Evolutionary conservation across 352 stramenopile genomes (phyloP).

Genomic region (Pythium aphanidermatum): DNA sequence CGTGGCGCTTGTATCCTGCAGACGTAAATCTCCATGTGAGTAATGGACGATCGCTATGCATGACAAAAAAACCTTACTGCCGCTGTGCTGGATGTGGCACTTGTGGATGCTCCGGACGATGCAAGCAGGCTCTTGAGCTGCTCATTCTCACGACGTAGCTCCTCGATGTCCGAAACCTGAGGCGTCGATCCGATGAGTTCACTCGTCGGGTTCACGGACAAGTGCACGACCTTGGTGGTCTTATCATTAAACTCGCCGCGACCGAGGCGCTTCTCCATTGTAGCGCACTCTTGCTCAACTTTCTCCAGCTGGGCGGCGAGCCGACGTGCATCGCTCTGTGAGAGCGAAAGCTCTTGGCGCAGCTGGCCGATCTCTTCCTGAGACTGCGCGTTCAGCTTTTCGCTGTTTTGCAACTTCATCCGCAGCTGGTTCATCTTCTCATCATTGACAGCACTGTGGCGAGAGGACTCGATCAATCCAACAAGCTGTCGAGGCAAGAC

Average conservation of each 20-base stretch:
- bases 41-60: too few species aligned
- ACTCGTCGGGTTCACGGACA: constrained; percentile 76
- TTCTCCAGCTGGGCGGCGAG: constrained; percentile 60
- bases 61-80: too few species aligned
- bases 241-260: constrained; percentile 72
- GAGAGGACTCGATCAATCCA: constrained; percentile 59
- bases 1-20: too few species aligned
- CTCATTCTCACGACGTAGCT: constrained; percentile 29
- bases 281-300: constrained; percentile 48
- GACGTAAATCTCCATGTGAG: too few species aligned
- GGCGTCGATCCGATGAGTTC: constrained; percentile 48
- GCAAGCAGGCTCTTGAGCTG: constrained; percentile 14
- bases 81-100: too few species aligned
- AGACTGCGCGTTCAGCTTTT: constrained; percentile 37
- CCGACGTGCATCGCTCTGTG: constrained; percentile 40
- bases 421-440: constrained; percentile 53
- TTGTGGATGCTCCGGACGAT: background rate
- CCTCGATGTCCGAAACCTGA: constrained; percentile 34
- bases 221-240: constrained; percentile 85
- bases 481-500: constrained; percentile 32
- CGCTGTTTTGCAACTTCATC: constrained; percentile 46
- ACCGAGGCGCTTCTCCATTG: constrained; percentile 68
- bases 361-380: constrained; percentile 8
- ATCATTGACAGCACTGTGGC: constrained; percentile 47
- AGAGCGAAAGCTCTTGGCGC: constrained; percentile 22